A percentile compares a stretch with the other conserved stretches of the same genome.
Conservation (phyloP, 768 basidiomycete species). For the Rhodocollybia butyracea region DNA sequence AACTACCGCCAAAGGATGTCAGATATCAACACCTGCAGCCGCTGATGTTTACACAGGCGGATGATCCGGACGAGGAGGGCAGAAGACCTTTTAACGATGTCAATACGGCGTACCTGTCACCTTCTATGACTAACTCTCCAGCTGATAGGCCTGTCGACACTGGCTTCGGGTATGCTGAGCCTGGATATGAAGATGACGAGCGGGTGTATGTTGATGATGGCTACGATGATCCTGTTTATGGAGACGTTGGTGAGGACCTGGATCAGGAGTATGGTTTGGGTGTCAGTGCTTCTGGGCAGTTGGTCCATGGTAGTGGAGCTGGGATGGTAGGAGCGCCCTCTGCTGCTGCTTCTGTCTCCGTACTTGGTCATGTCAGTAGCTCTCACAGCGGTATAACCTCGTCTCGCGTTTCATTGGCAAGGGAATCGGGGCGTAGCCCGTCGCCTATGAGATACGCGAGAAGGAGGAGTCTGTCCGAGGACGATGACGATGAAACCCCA, state of each 20-base stretch:
- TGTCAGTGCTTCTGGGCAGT: background rate
- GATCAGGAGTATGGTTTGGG: slow-evolving; percentile 1
- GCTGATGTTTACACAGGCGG: slow-evolving; percentile 1
- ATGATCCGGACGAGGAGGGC: slow-evolving; percentile 8
- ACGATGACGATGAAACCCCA: slow-evolving; percentile 1
- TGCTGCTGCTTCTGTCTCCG: background rate
- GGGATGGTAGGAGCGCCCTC: background rate
- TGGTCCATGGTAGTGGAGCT: background rate
- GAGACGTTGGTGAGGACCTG: background rate
- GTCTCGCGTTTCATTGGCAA: background rate
- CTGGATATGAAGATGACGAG: slow-evolving; percentile 8
- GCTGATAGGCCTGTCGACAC: background rate
- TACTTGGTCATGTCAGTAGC: background rate
- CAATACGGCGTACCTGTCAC: background rate
- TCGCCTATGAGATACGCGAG: slow-evolving; percentile 5
- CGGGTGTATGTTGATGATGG: slow-evolving; percentile 9
- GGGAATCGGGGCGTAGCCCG: background rate
- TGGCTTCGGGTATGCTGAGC: slow-evolving; percentile 5
- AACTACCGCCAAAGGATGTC: background rate
- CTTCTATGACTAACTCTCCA: background rate
- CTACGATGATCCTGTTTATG: slow-evolving; percentile 1
- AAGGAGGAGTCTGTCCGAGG: slow-evolving; percentile 3
- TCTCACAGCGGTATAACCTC: background rate
- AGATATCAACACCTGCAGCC: background rate
- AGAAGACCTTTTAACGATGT: background rate